These are phyloP conservation scores for Solanum infundibuliforme DNA, from an alignment of 257 asterid species.

Conservation along the genomic window DNA sequence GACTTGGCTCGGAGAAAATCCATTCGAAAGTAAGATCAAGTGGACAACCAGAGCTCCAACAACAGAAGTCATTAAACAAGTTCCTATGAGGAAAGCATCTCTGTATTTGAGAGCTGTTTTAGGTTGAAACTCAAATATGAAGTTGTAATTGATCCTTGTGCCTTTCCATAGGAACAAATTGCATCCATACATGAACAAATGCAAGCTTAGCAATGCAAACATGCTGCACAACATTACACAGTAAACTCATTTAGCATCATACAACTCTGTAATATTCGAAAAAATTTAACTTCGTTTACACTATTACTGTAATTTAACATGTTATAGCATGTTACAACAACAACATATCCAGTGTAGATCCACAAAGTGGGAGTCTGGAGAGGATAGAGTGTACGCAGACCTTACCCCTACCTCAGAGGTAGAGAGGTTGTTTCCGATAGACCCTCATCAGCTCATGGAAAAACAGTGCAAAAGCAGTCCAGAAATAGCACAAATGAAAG, in stretches of 20 bases:
- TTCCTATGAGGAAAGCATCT: conserved; percentile 84
- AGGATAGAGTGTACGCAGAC: not conserved
- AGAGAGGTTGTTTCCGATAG: not conserved
- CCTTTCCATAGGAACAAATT: conserved; percentile 80
- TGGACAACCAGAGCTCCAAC: conserved; percentile 76
- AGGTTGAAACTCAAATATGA: conserved; percentile 75
- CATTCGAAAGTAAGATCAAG: conserved; percentile 51
- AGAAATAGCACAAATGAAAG: too few relatives aligned
- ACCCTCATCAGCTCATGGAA: not conserved
- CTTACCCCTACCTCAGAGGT: not conserved
- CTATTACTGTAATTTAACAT: not conserved
- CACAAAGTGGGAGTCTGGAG: not conserved
- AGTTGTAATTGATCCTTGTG: conserved; percentile 71
- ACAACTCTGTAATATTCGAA: not conserved
- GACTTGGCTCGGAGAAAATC: conserved; percentile 38
- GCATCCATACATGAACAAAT: conserved; percentile 87
- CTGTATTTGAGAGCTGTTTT: conserved; percentile 62
- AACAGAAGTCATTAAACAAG: conserved; percentile 71
- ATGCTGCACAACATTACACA: conserved; percentile 49
- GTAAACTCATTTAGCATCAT: not conserved
- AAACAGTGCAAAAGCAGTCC: not conserved
- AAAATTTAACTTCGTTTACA: not conserved
- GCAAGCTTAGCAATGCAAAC: conserved; percentile 91
- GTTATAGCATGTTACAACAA: not conserved
- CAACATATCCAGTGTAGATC: not conserved